These are phyloP conservation scores for Collybia sordida DNA, from an alignment of 768 basidiomycete species.

Conservation along the genomic window DNA sequence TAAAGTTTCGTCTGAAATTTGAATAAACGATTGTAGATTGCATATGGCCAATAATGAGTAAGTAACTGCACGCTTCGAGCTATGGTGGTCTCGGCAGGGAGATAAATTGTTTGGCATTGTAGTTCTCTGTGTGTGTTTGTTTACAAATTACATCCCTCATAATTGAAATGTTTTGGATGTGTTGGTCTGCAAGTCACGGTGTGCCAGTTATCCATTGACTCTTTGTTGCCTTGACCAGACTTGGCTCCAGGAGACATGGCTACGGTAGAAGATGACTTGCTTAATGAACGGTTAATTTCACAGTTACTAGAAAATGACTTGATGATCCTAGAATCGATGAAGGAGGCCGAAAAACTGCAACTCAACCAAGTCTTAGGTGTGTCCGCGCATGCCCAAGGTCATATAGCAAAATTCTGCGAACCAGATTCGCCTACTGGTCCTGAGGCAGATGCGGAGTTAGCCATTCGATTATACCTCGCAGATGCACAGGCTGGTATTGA, in stretches of 20 bases:
- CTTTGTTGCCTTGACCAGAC: too few relatives aligned
- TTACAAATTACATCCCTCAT: too few relatives aligned
- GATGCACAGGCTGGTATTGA: conserved; percentile 29
- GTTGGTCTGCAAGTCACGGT: too few relatives aligned
- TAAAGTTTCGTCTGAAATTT: too few relatives aligned
- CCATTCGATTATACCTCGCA: conserved; percentile 23
- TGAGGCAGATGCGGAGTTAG: conserved; percentile 25
- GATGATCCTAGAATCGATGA: conserved; percentile 15
- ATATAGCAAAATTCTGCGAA: conserved; percentile 19
- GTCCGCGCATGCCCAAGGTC: conserved; percentile 23
- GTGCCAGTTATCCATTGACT: too few relatives aligned
- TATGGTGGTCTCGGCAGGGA: too few relatives aligned
- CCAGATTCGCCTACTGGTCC: neutral
- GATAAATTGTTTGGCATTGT: too few relatives aligned
- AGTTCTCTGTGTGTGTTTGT: too few relatives aligned
- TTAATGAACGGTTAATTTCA: conserved; percentile 31
- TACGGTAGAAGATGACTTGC: conserved; percentile 17
- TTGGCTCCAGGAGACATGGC: conserved; percentile 3
- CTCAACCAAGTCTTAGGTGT: conserved; percentile 25
- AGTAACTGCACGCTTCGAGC: too few relatives aligned
- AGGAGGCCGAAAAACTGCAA: conserved; percentile 32
- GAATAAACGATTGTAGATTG: too few relatives aligned
- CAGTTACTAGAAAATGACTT: conserved; percentile 33
- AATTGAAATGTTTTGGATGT: too few relatives aligned
- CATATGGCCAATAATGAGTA: too few relatives aligned